Percentiles rank a stretch among this genome's conserved stretches.
Evolutionary conservation across 2,329 filamentous ascomycete species (phyloP).

Genomic region (Scorias spongiosa): DNA sequence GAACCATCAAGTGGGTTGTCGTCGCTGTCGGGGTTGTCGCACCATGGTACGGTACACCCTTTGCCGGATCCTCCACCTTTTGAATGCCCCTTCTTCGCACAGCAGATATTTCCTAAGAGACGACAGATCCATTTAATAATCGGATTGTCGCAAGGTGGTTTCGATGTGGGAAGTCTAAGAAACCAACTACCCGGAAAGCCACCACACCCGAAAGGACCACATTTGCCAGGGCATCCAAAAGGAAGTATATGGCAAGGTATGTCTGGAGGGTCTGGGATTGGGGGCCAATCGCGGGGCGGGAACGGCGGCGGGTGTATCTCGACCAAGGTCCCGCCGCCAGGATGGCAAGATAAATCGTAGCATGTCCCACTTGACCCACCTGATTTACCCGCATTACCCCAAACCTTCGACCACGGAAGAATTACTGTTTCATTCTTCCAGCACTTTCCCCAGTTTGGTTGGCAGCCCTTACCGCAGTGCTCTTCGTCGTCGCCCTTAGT

Average conservation of each 20-base stretch:
- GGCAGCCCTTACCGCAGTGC: slow-evolving; percentile 6
- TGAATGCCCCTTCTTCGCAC: slow-evolving; percentile 1
- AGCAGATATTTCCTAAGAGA: slow-evolving; percentile 2
- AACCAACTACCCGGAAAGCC: slow-evolving; percentile 5
- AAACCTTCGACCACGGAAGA: slow-evolving; percentile 2
- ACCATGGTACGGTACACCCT: slow-evolving; percentile 1
- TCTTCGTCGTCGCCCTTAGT: slow-evolving; percentile 1
- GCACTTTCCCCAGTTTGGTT: slow-evolving; percentile 6
- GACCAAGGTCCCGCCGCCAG: slow-evolving; percentile 5
- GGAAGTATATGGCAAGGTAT: neutral
- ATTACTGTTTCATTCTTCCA: slow-evolving; percentile 6
- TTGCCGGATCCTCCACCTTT: neutral
- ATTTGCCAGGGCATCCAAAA: slow-evolving; percentile 1
- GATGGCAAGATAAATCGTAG: neutral
- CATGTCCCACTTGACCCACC: no score
- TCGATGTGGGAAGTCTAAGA: neutral
- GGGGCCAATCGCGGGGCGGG: no score
- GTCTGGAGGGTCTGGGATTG: no score
- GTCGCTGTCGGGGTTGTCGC: neutral
- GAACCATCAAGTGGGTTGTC: neutral
- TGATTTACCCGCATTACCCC: neutral
- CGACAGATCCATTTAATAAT: slow-evolving; percentile 1
- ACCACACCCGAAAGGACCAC: slow-evolving; percentile 4
- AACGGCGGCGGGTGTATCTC: neutral
- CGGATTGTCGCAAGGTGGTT: slow-evolving; percentile 1